Percentiles rank a stretch among this genome's conserved stretches.
Conservation (phyloP, 176 grass and related monocot genomes). For the Tillandsia fasciculata region DNA sequence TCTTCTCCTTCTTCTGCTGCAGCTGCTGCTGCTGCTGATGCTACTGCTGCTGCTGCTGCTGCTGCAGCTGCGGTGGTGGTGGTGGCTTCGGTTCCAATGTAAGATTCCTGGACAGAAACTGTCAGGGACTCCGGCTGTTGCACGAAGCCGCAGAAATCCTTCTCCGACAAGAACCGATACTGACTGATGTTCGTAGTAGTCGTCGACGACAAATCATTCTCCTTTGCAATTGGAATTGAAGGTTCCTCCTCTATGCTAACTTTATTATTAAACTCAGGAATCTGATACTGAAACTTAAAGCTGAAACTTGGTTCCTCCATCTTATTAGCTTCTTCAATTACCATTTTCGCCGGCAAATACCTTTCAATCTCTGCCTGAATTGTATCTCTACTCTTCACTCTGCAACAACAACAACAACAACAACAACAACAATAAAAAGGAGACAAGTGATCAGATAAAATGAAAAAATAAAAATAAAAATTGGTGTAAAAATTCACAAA, state of each 20-base stretch:
- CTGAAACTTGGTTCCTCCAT: conserved; percentile 23
- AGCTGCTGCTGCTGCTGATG: not conserved
- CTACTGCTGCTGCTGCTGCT: not conserved
- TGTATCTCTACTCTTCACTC: conserved; percentile 1
- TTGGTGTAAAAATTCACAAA: not conserved
- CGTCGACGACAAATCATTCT: not conserved
- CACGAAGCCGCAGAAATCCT: conserved; percentile 64
- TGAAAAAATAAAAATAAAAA: not conserved
- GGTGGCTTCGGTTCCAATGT: conserved; percentile 5
- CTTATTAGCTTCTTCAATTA: not conserved
- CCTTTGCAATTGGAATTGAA: not conserved
- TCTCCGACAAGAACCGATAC: conserved; percentile 54
- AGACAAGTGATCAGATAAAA: not conserved
- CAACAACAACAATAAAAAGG: not conserved
- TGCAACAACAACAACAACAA: not conserved
- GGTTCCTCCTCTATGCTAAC: conserved; percentile 8
- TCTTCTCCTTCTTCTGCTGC: not conserved
- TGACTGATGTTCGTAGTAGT: conserved; percentile 30
- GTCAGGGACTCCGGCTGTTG: conserved; percentile 57
- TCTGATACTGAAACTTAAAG: conserved; percentile 71
- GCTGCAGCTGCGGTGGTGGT: too few relatives aligned
- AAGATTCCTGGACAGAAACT: conserved; percentile 48
- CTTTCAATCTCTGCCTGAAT: conserved; percentile 3
- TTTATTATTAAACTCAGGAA: not conserved
- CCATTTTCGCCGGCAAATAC: not conserved